Percentiles rank a stretch among this genome's conserved stretches.
Conservation (phyloP, 192 early-diverging fungal species). For the Entomortierella beljakovae region DNA sequence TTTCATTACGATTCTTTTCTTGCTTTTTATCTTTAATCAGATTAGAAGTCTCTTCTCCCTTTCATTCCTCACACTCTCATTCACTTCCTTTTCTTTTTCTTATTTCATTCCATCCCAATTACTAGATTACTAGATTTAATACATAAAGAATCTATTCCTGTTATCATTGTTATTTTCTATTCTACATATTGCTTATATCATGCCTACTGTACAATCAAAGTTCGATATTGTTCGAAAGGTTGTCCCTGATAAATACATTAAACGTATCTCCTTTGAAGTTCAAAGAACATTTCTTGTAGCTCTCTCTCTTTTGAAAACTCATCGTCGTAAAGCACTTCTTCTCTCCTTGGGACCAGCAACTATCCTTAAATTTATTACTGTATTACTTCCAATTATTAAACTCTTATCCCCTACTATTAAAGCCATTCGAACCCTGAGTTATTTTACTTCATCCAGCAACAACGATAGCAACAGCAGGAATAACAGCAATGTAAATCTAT, state of each 20-base stretch:
- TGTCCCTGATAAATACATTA: conserved; percentile 30
- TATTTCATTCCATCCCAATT: neutral
- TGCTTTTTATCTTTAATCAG: too few species aligned
- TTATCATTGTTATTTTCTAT: neutral
- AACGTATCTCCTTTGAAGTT: conserved; percentile 27
- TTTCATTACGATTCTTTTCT: too few species aligned
- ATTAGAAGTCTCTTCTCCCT: neutral
- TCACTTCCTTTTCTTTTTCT: neutral
- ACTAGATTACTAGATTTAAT: neutral
- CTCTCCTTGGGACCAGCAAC: conserved; percentile 47
- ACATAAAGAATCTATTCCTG: neutral
- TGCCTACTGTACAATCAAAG: conserved; percentile 45
- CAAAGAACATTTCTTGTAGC: conserved; percentile 37
- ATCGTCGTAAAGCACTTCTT: conserved; percentile 47
- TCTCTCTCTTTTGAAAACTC: conserved; percentile 41
- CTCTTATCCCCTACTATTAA: conserved; percentile 39
- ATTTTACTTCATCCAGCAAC: conserved; percentile 12
- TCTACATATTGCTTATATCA: too few species aligned
- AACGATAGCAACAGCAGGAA: conserved; percentile 7
- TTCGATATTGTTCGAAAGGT: conserved; percentile 16
- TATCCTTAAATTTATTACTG: conserved; percentile 48
- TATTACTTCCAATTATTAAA: conserved; percentile 45
- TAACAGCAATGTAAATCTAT: neutral
- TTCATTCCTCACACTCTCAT: neutral
- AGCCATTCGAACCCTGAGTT: conserved; percentile 25